Evolutionary conservation across 148 eudicot genomes (phyloP).

Genomic region (Vaccinium myrtillus): DNA sequence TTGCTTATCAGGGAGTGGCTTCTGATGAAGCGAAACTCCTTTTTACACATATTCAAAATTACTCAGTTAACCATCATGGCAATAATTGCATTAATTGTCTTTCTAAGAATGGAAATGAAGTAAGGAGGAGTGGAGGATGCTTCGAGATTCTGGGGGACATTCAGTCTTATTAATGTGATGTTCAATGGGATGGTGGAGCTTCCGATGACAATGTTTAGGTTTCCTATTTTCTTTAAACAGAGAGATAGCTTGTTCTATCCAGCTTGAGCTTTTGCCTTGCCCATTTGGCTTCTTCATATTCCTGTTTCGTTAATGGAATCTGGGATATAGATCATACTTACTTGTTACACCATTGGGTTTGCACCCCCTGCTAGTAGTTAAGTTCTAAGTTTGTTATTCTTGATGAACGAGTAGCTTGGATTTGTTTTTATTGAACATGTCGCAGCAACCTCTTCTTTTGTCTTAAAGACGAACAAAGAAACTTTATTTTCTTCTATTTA

Average conservation of each 20-base stretch:
- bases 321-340: slow-evolving; percentile 33
- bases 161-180: slow-evolving; percentile 43
- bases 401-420: neutral
- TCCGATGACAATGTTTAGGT: slow-evolving; percentile 30
- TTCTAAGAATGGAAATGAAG: slow-evolving; percentile 38
- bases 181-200: slow-evolving; percentile 41
- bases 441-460: neutral
- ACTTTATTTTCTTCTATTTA: neutral
- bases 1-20: slow-evolving; percentile 41
- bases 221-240: slow-evolving; percentile 40
- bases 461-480: neutral
- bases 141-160: slow-evolving; percentile 33
- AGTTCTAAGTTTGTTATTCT: neutral
- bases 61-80: slow-evolving; percentile 37
- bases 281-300: slow-evolving; percentile 37
- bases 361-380: slow-evolving; percentile 30
- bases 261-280: slow-evolving; percentile 39
- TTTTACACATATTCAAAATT: slow-evolving; percentile 35
- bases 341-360: slow-evolving; percentile 42
- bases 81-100: slow-evolving; percentile 30
- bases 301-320: slow-evolving; percentile 37
- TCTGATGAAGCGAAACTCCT: slow-evolving; percentile 32
- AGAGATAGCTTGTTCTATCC: slow-evolving; percentile 38
- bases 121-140: slow-evolving; percentile 28
- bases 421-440: neutral